phyloP scores from a whole-genome alignment of 805 yeast species.

The Metschnikowia amazonensis region DNA sequence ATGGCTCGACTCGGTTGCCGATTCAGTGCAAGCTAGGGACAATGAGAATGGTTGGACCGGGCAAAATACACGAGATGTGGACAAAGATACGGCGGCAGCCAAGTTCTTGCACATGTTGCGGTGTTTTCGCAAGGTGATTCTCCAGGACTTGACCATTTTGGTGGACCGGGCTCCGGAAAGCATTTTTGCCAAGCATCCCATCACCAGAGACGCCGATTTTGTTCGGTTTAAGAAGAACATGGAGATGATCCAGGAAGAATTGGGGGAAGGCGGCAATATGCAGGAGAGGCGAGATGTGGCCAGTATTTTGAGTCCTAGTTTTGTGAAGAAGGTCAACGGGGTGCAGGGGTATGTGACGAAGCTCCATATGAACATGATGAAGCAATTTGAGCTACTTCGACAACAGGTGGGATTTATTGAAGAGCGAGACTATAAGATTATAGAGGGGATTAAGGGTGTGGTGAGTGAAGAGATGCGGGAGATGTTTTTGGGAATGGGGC shows the following conservation, averaged over 20 bases:
- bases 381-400: neutral
- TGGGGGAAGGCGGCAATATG: neutral
- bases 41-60: neutral
- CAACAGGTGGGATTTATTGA: neutral
- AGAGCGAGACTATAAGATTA: neutral
- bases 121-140: neutral
- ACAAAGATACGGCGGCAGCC: neutral
- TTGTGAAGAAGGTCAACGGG: neutral
- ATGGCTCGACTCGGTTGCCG: conserved; percentile 5
- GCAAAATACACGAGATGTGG: neutral
- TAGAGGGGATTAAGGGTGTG: neutral
- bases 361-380: neutral
- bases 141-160: neutral
- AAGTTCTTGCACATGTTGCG: neutral
- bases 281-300: neutral
- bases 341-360: neutral
- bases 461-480: neutral
- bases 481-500: neutral
- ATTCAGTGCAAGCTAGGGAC: neutral
- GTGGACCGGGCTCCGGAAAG: neutral
- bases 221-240: neutral
- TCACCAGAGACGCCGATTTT: neutral
- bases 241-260: neutral
- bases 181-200: conserved; percentile 1
- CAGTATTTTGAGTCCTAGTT: neutral